A percentile compares a stretch with the other conserved stretches of the same genome.
These are phyloP conservation scores for Sphaerulina vaccinii DNA, from an alignment of 2,329 filamentous ascomycete species.

Conservation along the genomic window DNA sequence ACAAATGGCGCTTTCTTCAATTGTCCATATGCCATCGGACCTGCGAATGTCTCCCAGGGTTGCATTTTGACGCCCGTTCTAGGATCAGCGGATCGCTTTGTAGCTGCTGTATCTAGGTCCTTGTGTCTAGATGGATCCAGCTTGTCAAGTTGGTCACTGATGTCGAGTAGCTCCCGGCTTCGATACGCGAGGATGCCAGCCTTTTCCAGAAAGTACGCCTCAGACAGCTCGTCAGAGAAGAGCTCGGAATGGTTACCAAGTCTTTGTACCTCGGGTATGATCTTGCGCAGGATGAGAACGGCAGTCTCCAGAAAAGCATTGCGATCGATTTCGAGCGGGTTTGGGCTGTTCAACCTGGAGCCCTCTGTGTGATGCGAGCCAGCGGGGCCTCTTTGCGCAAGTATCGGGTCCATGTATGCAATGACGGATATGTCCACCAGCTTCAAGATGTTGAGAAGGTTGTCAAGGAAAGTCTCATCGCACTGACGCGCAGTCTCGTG, in stretches of 20 bases:
- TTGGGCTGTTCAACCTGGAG: not conserved
- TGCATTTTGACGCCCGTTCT: not conserved
- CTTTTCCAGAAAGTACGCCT: slow-evolving; percentile 7
- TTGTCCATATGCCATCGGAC: not conserved
- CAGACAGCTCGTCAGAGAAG: slow-evolving; percentile 1
- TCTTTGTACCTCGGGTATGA: slow-evolving; percentile 12
- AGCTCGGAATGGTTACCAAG: slow-evolving; percentile 13
- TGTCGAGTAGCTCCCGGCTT: slow-evolving; percentile 6
- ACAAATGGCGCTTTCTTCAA: not conserved
- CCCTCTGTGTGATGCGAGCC: too few species aligned
- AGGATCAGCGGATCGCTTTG: not conserved
- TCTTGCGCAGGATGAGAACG: slow-evolving; percentile 4
- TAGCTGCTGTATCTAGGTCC: not conserved
- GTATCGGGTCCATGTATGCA: not conserved
- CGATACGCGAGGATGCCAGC: not conserved
- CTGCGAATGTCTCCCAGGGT: slow-evolving; percentile 10
- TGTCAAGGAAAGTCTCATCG: slow-evolving; percentile 15
- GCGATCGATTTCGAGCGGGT: slow-evolving; percentile 8
- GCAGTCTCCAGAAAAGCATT: slow-evolving; percentile 3
- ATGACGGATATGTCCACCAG: not conserved
- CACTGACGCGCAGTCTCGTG: slow-evolving; percentile 2
- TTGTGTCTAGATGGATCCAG: slow-evolving; percentile 2
- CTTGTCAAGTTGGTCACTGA: not conserved
- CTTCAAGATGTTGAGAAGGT: slow-evolving; percentile 4
- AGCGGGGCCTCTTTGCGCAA: too few species aligned